Evolutionary conservation across 1,284 basidiomycete species (phyloP), one percentile per base, ranked within the genome.

Genomic region (Pisolithus thermaeus): DNA sequence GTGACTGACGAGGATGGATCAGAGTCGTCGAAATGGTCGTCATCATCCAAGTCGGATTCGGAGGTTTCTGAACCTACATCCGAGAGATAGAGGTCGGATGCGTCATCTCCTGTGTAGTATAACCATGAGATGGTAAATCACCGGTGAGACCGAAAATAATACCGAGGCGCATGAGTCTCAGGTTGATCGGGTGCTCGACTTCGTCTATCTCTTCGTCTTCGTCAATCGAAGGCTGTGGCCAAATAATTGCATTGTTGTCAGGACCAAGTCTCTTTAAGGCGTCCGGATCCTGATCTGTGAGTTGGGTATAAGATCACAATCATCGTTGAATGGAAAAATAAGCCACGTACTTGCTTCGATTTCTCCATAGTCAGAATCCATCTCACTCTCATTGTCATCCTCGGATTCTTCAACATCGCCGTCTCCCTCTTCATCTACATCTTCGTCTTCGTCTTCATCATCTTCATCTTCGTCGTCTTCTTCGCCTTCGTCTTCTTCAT

Each of bases 121-220:
- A 42, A 27, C n/a, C 42, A 39, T 44, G 53, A 46, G 25, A 44
- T 30, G 54, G 36, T 12, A 46, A 18, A n/a, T 11, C 14, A 42
- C 28, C 7, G 16, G 16, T 11, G 25, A 3, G 25, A 11, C 11
- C 8, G 45, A 32, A 27, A 38, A 38, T 53, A 69, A 44, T 54
- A 86, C 86, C 86, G 56, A 90, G 71, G 37, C 87, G 78, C 79
- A 88, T 82, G 52, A 85, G 79, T 37, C 83, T 73, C 56, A 78
- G 79, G 60, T 89, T 89, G 56, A 71, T 73, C 56, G 74, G 82
- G 51, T 75, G 77, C 55, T 84, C 83, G 7, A 81, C 63, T 28
- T 77, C 79, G 22, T 82, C 79, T 28, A 77, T 74, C 1, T 83
- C 78, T 49, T 81, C 82, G 50, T 83, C 84, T 18, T 84, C 82